Conservation (phyloP, 352 stramenopile genomes). For the Globisporangium echinulatum region DNA sequence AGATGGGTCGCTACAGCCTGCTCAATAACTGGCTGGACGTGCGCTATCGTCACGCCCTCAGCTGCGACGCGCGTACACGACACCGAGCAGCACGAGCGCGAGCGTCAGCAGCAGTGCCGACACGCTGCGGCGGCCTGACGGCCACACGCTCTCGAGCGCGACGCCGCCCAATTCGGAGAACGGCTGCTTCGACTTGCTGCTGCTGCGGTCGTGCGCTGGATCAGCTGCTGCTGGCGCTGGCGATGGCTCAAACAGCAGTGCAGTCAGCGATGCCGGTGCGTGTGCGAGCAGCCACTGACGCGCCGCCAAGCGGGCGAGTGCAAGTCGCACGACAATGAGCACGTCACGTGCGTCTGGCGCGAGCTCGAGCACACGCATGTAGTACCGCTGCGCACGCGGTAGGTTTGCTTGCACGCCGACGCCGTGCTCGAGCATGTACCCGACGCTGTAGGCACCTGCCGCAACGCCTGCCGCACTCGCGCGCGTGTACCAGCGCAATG, state of each 20-base stretch:
- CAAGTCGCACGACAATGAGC: slow-evolving; percentile 30
- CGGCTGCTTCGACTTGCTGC: neutral
- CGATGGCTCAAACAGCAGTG: slow-evolving; percentile 6
- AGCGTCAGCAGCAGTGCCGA: neutral
- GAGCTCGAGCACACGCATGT: slow-evolving; percentile 46
- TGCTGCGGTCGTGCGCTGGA: neutral
- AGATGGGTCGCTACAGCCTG: no score
- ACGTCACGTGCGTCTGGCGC: slow-evolving; percentile 22
- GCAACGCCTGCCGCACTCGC: slow-evolving; percentile 54
- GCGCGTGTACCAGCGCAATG: slow-evolving; percentile 63
- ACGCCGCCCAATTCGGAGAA: slow-evolving; percentile 9
- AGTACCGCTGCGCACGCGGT: slow-evolving; percentile 55
- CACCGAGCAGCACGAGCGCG: slow-evolving; percentile 1
- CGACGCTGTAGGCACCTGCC: slow-evolving; percentile 65
- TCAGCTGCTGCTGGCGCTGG: neutral
- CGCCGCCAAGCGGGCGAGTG: slow-evolving; percentile 25
- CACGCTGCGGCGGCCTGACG: neutral
- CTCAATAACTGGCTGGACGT: no score
- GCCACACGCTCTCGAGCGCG: slow-evolving; percentile 6
- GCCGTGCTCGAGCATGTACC: slow-evolving; percentile 67
- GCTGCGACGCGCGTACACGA: neutral
- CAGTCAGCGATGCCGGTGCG: slow-evolving; percentile 13
- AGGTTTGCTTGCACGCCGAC: slow-evolving; percentile 41
- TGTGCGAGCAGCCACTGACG: slow-evolving; percentile 24
- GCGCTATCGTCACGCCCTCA: neutral